These are phyloP conservation scores for Fusarium marasasianum DNA, from an alignment of 2,329 filamentous ascomycete species.

Conservation along the genomic window DNA sequence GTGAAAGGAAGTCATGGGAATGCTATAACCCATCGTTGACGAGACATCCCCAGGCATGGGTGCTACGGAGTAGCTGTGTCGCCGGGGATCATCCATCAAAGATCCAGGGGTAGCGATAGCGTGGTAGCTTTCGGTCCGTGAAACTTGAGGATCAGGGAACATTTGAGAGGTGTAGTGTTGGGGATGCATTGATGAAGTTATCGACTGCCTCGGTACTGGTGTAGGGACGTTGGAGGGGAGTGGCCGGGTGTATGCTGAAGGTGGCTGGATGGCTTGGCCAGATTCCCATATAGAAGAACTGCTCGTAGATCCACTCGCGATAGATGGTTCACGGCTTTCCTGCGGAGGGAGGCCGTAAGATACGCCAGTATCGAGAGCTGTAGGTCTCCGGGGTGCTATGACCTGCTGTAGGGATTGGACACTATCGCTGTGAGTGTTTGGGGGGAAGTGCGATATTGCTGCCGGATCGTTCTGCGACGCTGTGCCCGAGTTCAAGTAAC, in stretches of 20 bases:
- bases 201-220: slow-evolving; percentile 33
- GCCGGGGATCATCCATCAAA: slow-evolving; percentile 39
- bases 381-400: slow-evolving; percentile 49
- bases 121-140: slow-evolving; percentile 37
- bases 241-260: slow-evolving; percentile 42
- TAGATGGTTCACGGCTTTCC: slow-evolving; percentile 47
- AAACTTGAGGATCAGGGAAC: slow-evolving; percentile 32
- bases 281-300: slow-evolving; percentile 48
- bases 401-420: slow-evolving; percentile 51
- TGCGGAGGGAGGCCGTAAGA: slow-evolving; percentile 45
- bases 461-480: slow-evolving; percentile 30
- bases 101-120: slow-evolving; percentile 30
- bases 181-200: slow-evolving; percentile 35
- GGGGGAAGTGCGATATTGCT: slow-evolving; percentile 31
- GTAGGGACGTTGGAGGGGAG: slow-evolving; percentile 37
- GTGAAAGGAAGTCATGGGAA: slow-evolving; percentile 40
- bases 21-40: slow-evolving; percentile 38
- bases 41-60: slow-evolving; percentile 34
- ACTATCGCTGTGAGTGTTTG: slow-evolving; percentile 38
- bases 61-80: slow-evolving; percentile 38
- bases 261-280: slow-evolving; percentile 39
- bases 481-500: slow-evolving; percentile 46
- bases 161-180: slow-evolving; percentile 38
- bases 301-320: slow-evolving; percentile 46
- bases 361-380: slow-evolving; percentile 41